Percentiles rank a stretch among this genome's conserved stretches.
These are phyloP conservation scores for Stachybotrys chlorohalonatus DNA, from an alignment of 2,329 filamentous ascomycete species.

Conservation along the genomic window DNA sequence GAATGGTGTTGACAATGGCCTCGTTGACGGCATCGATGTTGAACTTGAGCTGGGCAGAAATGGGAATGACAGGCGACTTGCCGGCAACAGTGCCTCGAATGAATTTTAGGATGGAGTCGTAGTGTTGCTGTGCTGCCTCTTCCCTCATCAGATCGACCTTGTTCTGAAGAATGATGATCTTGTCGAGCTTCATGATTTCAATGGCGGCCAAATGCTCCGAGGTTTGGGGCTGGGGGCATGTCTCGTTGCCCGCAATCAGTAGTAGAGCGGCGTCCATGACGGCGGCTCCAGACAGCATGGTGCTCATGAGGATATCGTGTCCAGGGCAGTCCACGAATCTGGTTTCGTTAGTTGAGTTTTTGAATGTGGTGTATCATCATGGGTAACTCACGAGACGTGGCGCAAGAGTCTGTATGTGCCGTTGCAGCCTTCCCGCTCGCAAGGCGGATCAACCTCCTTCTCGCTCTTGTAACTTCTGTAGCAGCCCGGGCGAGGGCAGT, in stretches of 20 bases:
- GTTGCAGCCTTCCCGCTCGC: constrained; percentile 83
- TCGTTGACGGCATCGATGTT: constrained; percentile 99
- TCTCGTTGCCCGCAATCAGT: constrained; percentile 95
- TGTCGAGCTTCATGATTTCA: constrained; percentile 99
- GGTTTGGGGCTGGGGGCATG: constrained; percentile 95
- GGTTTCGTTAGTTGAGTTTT: constrained; percentile 8
- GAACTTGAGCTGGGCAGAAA: constrained; percentile 96
- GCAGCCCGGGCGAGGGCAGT: constrained; percentile 89
- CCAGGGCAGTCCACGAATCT: constrained; percentile 98
- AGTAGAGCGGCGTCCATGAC: constrained; percentile 99
- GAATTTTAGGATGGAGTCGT: constrained; percentile 96
- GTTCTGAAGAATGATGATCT: constrained; percentile 99
- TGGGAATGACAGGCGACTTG: constrained; percentile 90
- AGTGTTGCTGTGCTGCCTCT: constrained; percentile 87
- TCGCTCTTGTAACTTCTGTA: constrained; percentile 97
- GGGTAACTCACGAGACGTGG: constrained; percentile 73
- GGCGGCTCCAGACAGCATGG: constrained; percentile 97
- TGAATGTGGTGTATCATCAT: not conserved
- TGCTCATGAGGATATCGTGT: constrained; percentile 99
- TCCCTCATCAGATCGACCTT: constrained; percentile 98
- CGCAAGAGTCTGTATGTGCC: constrained; percentile 83
- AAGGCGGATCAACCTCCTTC: constrained; percentile 95
- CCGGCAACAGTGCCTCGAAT: constrained; percentile 95
- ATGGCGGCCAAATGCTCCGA: constrained; percentile 98
- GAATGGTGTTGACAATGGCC: constrained; percentile 89